phyloP scores from a whole-genome alignment of 768 basidiomycete genomes.

The Suillus subalutaceus region DNA sequence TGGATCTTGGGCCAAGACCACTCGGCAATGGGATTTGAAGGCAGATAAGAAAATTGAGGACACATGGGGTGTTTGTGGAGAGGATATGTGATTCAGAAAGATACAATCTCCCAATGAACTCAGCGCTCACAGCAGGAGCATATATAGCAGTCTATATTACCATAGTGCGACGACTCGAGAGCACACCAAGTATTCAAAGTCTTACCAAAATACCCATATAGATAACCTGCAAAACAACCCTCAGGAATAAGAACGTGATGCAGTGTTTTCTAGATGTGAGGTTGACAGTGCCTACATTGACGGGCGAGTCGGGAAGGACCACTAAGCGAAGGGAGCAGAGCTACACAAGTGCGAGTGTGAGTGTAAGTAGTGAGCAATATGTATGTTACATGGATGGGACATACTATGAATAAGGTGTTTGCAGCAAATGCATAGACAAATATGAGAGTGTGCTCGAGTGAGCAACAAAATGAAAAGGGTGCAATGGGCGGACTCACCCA shows the following conservation, averaged over 20 bases:
- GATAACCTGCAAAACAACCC: slow-evolving; percentile 78
- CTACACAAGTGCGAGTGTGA: slow-evolving; percentile 39
- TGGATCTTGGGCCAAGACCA: no score
- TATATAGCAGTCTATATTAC: no score
- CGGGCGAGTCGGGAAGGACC: slow-evolving; percentile 77
- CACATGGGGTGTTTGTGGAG: no score
- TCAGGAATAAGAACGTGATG: slow-evolving; percentile 86
- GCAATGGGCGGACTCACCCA: slow-evolving; percentile 55
- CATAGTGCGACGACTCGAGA: no score
- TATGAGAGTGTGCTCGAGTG: slow-evolving; percentile 46
- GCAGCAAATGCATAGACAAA: slow-evolving; percentile 88
- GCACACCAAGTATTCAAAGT: no score
- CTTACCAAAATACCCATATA: slow-evolving; percentile 87
- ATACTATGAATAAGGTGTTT: slow-evolving; percentile 91
- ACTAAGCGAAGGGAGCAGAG: slow-evolving; percentile 92
- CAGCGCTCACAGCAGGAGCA: no score
- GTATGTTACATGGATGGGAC: slow-evolving; percentile 27
- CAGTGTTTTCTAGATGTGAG: slow-evolving; percentile 81
- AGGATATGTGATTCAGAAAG: no score
- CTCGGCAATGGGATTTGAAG: no score
- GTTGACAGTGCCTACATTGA: slow-evolving; percentile 63
- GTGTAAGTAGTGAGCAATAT: background rate
- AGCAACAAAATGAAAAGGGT: background rate
- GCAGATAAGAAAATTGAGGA: no score
- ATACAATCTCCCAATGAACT: no score